These are phyloP conservation scores for Ogataea populi-albae DNA, from an alignment of 805 yeast species.

Conservation along the genomic window DNA sequence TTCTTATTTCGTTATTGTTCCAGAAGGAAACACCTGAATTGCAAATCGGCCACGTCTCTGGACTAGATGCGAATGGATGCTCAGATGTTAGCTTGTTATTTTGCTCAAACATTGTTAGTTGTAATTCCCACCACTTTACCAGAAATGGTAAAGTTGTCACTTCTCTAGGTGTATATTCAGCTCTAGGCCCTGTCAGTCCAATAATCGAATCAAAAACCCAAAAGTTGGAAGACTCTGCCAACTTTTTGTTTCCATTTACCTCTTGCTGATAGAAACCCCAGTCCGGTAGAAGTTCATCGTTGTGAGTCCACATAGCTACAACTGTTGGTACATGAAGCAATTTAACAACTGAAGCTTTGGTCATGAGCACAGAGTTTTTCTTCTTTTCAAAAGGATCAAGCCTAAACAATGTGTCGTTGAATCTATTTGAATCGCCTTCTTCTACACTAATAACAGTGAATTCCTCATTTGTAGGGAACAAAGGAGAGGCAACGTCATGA, in stretches of 20 bases:
- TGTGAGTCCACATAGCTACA: constrained; percentile 93
- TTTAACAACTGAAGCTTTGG: constrained; percentile 67
- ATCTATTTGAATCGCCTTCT: constrained; percentile 50
- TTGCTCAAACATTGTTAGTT: constrained; percentile 83
- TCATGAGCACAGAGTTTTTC: constrained; percentile 52
- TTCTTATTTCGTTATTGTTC: constrained; percentile 64
- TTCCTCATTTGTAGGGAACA: constrained; percentile 90
- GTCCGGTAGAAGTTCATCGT: constrained; percentile 80
- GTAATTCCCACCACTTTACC: constrained; percentile 86
- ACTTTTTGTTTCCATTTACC: constrained; percentile 89
- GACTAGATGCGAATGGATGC: constrained; percentile 95
- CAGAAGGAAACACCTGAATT: constrained; percentile 93
- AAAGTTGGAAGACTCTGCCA: constrained; percentile 59
- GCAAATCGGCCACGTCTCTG: constrained; percentile 88
- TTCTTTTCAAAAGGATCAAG: constrained; percentile 59
- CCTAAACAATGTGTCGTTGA: constrained; percentile 75
- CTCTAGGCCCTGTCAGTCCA: constrained; percentile 62
- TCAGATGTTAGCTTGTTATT: constrained; percentile 83
- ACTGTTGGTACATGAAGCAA: constrained; percentile 80
- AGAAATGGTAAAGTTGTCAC: constrained; percentile 68
- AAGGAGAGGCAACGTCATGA: constrained; percentile 96
- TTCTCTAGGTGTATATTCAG: constrained; percentile 59
- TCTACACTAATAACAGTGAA: constrained; percentile 72
- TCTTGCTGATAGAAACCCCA: constrained; percentile 95
- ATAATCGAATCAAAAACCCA: constrained; percentile 78